Percentiles rank a stretch among this genome's conserved stretches.
Conservation (phyloP, 2,329 filamentous ascomycete genomes). For the Colletotrichum sp. region DNA sequence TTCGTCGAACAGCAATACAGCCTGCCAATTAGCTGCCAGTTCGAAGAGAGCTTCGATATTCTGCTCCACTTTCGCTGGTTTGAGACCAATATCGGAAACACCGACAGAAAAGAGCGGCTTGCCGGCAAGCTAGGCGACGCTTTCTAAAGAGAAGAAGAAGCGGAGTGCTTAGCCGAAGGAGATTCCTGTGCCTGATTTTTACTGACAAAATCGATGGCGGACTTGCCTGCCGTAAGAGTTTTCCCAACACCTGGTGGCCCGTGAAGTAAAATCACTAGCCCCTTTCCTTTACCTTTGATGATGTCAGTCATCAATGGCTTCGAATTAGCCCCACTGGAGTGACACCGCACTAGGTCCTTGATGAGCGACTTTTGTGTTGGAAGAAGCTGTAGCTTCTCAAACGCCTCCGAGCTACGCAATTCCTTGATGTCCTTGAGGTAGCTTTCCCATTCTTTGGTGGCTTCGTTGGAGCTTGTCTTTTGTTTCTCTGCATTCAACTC, state of each 20-base stretch:
- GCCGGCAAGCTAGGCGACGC: constrained; percentile 51
- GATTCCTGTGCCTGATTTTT: constrained; percentile 42
- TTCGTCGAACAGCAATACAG: constrained; percentile 84
- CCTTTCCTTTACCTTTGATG: constrained; percentile 26
- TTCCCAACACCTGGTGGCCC: constrained; percentile 55
- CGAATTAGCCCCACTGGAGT: not conserved
- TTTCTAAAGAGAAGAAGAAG: constrained; percentile 46
- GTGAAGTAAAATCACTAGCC: constrained; percentile 52
- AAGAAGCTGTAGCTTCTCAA: not conserved
- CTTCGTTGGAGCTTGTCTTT: not conserved
- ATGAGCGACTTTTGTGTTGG: not conserved
- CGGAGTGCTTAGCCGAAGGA: constrained; percentile 52
- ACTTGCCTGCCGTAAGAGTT: constrained; percentile 52
- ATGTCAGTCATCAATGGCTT: not conserved
- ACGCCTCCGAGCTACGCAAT: not conserved
- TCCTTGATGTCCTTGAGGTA: not conserved
- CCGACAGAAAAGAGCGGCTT: constrained; percentile 55
- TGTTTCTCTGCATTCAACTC: not conserved
- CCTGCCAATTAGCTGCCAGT: constrained; percentile 73
- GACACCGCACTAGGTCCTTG: not conserved
- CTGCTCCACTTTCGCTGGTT: constrained; percentile 66
- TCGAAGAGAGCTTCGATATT: constrained; percentile 61
- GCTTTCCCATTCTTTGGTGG: not conserved
- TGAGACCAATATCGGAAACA: constrained; percentile 73
- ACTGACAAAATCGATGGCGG: constrained; percentile 27